Evolutionary conservation across 2,329 filamentous ascomycete species (phyloP).

Genomic region (Mycogone perniciosa): DNA sequence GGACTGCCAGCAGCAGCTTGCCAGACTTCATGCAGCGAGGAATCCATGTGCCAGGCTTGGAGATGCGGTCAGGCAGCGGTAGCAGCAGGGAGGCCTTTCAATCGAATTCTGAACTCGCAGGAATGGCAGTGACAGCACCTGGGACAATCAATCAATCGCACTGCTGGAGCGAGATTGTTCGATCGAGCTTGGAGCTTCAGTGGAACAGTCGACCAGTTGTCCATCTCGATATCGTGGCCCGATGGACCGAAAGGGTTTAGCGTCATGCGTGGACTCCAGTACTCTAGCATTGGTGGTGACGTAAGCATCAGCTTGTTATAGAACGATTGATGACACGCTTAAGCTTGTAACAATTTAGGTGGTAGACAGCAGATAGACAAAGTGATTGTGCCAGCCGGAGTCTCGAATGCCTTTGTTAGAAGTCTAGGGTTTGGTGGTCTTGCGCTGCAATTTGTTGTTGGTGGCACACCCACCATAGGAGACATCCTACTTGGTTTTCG

Average conservation of each 20-base stretch:
- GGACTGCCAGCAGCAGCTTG: slow-evolving; percentile 83
- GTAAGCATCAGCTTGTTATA: too few relatives aligned
- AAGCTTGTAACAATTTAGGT: too few relatives aligned
- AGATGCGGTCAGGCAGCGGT: not conserved
- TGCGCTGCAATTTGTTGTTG: too few relatives aligned
- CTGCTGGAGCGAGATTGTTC: slow-evolving; percentile 5
- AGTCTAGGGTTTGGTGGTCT: too few relatives aligned
- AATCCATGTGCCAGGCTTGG: slow-evolving; percentile 54
- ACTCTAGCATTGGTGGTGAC: too few relatives aligned
- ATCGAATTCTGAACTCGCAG: not conserved
- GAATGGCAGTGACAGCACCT: not conserved
- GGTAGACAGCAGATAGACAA: too few relatives aligned
- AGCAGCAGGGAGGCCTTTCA: not conserved
- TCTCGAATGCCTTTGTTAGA: too few relatives aligned
- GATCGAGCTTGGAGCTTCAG: slow-evolving; percentile 3
- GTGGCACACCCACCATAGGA: too few relatives aligned
- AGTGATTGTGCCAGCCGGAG: too few relatives aligned
- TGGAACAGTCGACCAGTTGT: not conserved
- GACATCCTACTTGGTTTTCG: too few relatives aligned
- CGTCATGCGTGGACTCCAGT: slow-evolving; percentile 4
- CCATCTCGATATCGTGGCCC: slow-evolving; percentile 30
- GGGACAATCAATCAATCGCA: slow-evolving; percentile 4
- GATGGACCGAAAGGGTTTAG: slow-evolving; percentile 28
- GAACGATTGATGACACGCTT: too few relatives aligned
- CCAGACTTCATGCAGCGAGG: slow-evolving; percentile 84